Conservation (phyloP, 371 early-diverging fungal species). For the Gilbertella persicaria region DNA sequence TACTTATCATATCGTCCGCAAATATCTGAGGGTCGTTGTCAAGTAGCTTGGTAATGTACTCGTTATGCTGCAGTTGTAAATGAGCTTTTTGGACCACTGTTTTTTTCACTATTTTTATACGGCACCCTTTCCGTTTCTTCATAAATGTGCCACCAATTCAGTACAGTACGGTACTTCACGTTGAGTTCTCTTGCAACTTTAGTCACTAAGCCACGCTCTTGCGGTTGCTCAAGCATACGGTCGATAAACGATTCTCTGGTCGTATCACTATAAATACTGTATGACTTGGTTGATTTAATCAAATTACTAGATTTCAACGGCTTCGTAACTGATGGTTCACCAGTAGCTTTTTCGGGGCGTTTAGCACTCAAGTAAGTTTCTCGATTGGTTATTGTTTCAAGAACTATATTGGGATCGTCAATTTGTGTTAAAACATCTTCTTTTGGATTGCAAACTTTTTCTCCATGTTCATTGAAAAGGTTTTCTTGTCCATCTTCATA, state of each 20-base stretch:
- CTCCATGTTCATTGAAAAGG: conserved; percentile 19
- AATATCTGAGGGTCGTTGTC: conserved; percentile 15
- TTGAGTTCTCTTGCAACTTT: conserved; percentile 4
- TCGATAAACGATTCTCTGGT: conserved; percentile 11
- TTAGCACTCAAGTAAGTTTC: conserved; percentile 21
- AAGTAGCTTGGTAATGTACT: conserved; percentile 6
- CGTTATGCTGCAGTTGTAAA: conserved; percentile 13
- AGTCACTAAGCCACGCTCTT: conserved; percentile 5
- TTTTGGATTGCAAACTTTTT: conserved; percentile 16
- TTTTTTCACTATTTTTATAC: conserved; percentile 7
- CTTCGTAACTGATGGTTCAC: conserved; percentile 12
- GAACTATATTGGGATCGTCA: conserved; percentile 15
- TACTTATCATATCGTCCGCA: conserved; percentile 8
- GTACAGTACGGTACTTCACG: conserved; percentile 2
- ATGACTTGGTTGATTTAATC: conserved; percentile 1
- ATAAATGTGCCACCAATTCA: conserved; percentile 4
- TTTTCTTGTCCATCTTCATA: conserved; percentile 15
- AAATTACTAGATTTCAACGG: conserved; percentile 6
- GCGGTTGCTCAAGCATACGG: conserved; percentile 6
- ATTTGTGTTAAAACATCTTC: conserved; percentile 12
- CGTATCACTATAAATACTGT: conserved; percentile 7
- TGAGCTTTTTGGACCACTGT: conserved; percentile 12
- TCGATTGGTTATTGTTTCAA: conserved; percentile 17
- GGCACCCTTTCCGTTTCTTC: conserved; percentile 2
- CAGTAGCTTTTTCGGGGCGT: conserved; percentile 15